Evolutionary conservation across 345 rosid genomes (phyloP).

Genomic region (Eucalyptus melliodora): DNA sequence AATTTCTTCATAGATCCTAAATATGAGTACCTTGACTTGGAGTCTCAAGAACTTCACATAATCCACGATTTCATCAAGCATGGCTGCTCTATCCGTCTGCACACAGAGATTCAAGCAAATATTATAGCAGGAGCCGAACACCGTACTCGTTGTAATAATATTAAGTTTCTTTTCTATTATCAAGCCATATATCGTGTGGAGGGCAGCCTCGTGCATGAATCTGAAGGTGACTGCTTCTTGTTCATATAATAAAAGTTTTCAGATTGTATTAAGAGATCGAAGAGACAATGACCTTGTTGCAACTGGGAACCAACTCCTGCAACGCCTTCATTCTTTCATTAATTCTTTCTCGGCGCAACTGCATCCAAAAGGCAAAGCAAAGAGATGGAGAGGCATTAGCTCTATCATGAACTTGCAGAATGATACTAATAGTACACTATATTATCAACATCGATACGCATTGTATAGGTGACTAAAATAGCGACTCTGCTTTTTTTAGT

Average conservation of each 20-base stretch:
- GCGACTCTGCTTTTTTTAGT: neutral
- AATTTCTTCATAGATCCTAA: neutral
- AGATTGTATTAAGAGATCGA: neutral
- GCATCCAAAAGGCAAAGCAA: neutral
- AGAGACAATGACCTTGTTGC: conserved; percentile 39
- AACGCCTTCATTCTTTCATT: conserved; percentile 66
- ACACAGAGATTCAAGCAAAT: neutral
- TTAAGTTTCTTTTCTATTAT: neutral
- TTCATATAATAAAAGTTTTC: neutral
- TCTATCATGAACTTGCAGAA: neutral
- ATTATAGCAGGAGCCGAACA: neutral
- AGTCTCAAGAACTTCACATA: conserved; percentile 77
- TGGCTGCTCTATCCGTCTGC: conserved; percentile 74
- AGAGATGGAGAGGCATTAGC: neutral
- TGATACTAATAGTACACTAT: neutral
- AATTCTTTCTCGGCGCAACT: conserved; percentile 71
- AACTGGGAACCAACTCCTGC: conserved; percentile 70
- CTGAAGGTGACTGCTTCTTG: neutral
- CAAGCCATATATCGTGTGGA: neutral
- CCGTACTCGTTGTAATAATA: neutral
- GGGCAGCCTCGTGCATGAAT: neutral
- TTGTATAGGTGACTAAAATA: neutral
- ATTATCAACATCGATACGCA: neutral
- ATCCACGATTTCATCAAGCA: conserved; percentile 80
- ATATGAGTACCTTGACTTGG: conserved; percentile 56